Percentiles rank a stretch among this genome's conserved stretches.
These are phyloP conservation scores for Paecilomyces variotii DNA, from an alignment of 2,329 filamentous ascomycete species.

Conservation along the genomic window DNA sequence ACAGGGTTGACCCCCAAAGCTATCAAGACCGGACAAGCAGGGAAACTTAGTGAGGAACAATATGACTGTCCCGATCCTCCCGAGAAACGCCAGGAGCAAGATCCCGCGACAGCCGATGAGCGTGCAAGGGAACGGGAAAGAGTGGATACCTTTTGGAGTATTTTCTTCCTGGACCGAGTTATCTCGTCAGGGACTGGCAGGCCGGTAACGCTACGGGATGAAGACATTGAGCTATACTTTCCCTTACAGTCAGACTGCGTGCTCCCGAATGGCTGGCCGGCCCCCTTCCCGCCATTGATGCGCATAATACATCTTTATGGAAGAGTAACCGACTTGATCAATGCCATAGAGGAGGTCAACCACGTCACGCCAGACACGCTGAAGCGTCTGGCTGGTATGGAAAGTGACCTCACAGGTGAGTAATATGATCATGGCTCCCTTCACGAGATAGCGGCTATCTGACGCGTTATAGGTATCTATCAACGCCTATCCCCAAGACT, in stretches of 20 bases:
- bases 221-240: conserved; percentile 75
- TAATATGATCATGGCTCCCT: conserved; percentile 25
- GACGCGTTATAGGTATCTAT: conserved; percentile 44
- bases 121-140: conserved; percentile 67
- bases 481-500: conserved; percentile 66
- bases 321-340: conserved; percentile 73
- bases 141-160: conserved; percentile 82
- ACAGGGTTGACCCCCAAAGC: conserved; percentile 49
- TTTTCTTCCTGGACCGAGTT: conserved; percentile 79
- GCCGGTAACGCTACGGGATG: conserved; percentile 73
- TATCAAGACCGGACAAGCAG: conserved; percentile 39
- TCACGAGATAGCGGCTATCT: neutral
- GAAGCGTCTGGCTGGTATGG: conserved; percentile 65
- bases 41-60: conserved; percentile 37
- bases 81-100: conserved; percentile 14
- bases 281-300: conserved; percentile 71
- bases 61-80: conserved; percentile 35
- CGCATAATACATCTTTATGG: conserved; percentile 82
- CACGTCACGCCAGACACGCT: conserved; percentile 70
- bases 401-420: conserved; percentile 62
- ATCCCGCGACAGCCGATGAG: conserved; percentile 47
- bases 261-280: conserved; percentile 58
- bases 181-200: conserved; percentile 82
- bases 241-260: conserved; percentile 47
- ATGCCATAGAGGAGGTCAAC: conserved; percentile 65